Conservation (phyloP, 1,284 basidiomycete species). For the Polyporus tsugae region DNA sequence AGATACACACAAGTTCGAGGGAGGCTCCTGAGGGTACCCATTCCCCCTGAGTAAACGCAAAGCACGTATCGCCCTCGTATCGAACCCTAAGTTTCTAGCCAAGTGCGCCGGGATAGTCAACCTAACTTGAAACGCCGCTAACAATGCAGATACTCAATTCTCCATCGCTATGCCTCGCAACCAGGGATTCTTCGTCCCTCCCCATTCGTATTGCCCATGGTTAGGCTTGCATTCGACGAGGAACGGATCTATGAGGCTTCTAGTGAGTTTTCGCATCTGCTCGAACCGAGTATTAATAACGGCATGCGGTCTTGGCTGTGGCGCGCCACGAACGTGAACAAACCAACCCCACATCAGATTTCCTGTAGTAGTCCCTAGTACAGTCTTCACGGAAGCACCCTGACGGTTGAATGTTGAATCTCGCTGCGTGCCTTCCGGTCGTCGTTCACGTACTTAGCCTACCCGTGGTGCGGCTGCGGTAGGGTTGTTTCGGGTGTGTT, state of each 20-base stretch:
- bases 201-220: not conserved
- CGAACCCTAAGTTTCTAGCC: conserved; percentile 2
- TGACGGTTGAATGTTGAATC: not conserved
- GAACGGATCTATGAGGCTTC: not conserved
- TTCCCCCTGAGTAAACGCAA: not conserved
- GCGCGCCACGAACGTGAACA: conserved; percentile 1
- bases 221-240: not conserved
- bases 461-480: not conserved
- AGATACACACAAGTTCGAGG: conserved; percentile 3
- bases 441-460: not conserved
- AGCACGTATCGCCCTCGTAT: conserved; percentile 1
- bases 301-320: not conserved
- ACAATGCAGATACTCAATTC: not conserved
- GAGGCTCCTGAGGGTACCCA: not conserved
- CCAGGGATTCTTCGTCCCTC: not conserved
- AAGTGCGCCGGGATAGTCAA: not conserved
- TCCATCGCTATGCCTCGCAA: not conserved
- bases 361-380: not conserved
- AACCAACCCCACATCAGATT: not conserved
- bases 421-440: not conserved
- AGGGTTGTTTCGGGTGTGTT: not conserved
- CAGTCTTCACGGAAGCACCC: not conserved
- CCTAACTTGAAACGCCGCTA: not conserved
- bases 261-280: not conserved
- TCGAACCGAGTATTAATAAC: not conserved